These are phyloP conservation scores for Monosporozyma servazzii DNA, from an alignment of 805 yeast genomes.

Conservation along the genomic window DNA sequence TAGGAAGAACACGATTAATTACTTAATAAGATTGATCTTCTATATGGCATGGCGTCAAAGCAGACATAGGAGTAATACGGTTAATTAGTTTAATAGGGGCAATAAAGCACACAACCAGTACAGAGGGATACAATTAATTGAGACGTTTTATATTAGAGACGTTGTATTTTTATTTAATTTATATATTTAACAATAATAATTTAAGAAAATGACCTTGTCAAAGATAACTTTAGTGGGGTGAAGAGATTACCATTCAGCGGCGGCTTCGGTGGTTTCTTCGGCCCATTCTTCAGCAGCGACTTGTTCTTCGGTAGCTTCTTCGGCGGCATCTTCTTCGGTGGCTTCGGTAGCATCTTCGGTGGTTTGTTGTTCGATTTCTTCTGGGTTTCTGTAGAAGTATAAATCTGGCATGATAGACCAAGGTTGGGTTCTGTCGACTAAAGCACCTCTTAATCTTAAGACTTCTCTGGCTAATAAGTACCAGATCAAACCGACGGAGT, in stretches of 20 bases:
- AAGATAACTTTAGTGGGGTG: not conserved
- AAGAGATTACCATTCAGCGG: slow-evolving; percentile 26
- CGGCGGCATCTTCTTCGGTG: slow-evolving; percentile 62
- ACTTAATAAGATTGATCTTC: too few species aligned
- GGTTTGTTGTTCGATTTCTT: slow-evolving; percentile 81
- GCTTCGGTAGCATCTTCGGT: slow-evolving; percentile 69
- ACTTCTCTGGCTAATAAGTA: slow-evolving; percentile 99
- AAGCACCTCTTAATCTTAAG: slow-evolving; percentile 95
- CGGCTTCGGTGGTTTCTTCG: slow-evolving; percentile 35
- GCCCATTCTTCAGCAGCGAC: slow-evolving; percentile 57
- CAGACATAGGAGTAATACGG: too few species aligned
- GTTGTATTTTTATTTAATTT: slow-evolving; percentile 1
- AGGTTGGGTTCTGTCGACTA: slow-evolving; percentile 91
- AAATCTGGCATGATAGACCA: slow-evolving; percentile 99
- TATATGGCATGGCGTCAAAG: too few species aligned
- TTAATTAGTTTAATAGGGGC: too few species aligned
- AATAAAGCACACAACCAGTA: not conserved
- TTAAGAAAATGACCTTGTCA: slow-evolving; percentile 1
- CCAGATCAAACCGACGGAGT: slow-evolving; percentile 99
- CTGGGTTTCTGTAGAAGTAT: slow-evolving; percentile 99
- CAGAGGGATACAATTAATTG: not conserved
- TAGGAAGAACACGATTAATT: too few species aligned
- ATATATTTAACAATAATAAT: slow-evolving; percentile 1
- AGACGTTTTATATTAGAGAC: slow-evolving; percentile 1
- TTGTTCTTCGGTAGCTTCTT: slow-evolving; percentile 67